Percentiles rank a stretch among this genome's conserved stretches.
Evolutionary conservation across 1,284 basidiomycete species (phyloP).

Genomic region (Porogramme epimiltina): DNA sequence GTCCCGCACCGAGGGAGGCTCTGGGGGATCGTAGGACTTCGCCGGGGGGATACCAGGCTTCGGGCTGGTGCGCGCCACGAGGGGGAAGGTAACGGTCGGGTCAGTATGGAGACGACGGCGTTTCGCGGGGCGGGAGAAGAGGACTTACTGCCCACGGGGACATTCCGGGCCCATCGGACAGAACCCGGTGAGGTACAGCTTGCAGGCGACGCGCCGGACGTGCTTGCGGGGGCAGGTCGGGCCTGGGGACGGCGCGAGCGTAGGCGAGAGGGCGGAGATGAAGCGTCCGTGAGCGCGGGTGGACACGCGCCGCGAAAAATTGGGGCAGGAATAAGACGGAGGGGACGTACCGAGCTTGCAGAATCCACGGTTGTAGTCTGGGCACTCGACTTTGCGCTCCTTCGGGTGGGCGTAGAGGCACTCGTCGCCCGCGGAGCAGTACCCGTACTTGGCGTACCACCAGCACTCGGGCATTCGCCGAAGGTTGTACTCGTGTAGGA

Average conservation of each 20-base stretch:
- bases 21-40: slow-evolving; percentile 80
- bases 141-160: slow-evolving; percentile 85
- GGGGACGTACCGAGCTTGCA: slow-evolving; percentile 75
- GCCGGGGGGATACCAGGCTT: slow-evolving; percentile 73
- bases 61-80: too few relatives aligned
- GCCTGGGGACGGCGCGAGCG: slow-evolving; percentile 47
- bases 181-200: slow-evolving; percentile 91
- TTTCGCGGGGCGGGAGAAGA: neutral
- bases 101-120: slow-evolving; percentile 4
- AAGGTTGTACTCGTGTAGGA: slow-evolving; percentile 98
- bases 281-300: neutral
- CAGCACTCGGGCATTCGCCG: slow-evolving; percentile 99
- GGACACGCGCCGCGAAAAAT: neutral
- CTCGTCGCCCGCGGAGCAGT: slow-evolving; percentile 97
- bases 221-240: slow-evolving; percentile 93
- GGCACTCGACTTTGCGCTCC: slow-evolving; percentile 91
- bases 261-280: slow-evolving; percentile 11
- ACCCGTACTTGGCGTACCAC: slow-evolving; percentile 98
- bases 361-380: slow-evolving; percentile 95
- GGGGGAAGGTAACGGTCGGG: slow-evolving; percentile 20
- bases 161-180: slow-evolving; percentile 95
- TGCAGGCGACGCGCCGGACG: slow-evolving; percentile 88
- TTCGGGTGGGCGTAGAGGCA: slow-evolving; percentile 99
- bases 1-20: slow-evolving; percentile 74
- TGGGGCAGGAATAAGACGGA: neutral